Percentiles rank a stretch among this genome's conserved stretches.
These are phyloP conservation scores for Trichosporon coremiiforme DNA, from an alignment of 1,284 basidiomycete genomes.

Conservation along the genomic window DNA sequence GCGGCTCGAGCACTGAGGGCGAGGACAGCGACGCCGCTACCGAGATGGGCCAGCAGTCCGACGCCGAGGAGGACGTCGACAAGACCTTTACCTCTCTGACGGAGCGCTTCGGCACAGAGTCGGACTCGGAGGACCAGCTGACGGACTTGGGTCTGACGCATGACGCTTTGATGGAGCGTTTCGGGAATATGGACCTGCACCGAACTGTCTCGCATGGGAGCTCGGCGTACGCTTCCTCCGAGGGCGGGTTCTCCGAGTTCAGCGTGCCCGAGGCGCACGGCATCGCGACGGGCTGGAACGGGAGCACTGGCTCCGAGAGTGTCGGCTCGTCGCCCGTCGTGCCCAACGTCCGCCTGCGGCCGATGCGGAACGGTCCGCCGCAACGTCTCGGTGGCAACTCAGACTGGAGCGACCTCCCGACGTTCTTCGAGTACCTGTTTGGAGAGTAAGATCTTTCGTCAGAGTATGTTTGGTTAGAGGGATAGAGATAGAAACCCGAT, in stretches of 20 bases:
- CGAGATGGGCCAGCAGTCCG: constrained; percentile 35
- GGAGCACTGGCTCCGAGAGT: constrained; percentile 1
- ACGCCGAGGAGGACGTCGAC: constrained; percentile 26
- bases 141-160: constrained; percentile 8
- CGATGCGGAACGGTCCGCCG: constrained; percentile 21
- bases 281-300: not conserved
- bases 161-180: constrained; percentile 18
- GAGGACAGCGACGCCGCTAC: constrained; percentile 26
- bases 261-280: constrained; percentile 20
- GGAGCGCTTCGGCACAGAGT: constrained; percentile 22
- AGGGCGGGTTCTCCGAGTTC: constrained; percentile 42
- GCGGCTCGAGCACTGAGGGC: constrained; percentile 25
- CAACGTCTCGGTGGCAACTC: constrained; percentile 28
- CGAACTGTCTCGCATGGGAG: constrained; percentile 33
- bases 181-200: constrained; percentile 24
- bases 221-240: constrained; percentile 48
- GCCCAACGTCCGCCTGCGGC: not conserved
- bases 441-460: constrained; percentile 30
- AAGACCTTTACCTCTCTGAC: constrained; percentile 22
- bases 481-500: constrained; percentile 21
- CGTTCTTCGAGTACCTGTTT: constrained; percentile 56
- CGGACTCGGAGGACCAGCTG: constrained; percentile 12
- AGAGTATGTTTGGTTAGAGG: not conserved
- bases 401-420: constrained; percentile 46
- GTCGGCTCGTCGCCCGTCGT: not conserved